Conservation (phyloP, 768 basidiomycete species). For the Tulasnella sp. region DNA sequence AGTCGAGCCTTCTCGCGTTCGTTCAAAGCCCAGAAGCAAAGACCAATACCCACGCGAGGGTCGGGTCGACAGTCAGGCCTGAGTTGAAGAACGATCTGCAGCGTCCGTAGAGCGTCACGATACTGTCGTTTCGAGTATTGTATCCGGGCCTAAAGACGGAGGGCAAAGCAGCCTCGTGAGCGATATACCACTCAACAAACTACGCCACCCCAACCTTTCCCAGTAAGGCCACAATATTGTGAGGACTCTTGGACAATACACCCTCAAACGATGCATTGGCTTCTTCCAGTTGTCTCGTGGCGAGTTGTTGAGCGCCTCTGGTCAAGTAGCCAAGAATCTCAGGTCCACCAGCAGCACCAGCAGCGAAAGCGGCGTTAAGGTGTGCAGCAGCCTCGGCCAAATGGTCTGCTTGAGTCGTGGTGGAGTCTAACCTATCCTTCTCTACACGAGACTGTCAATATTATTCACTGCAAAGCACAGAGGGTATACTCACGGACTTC, state of each 20-base stretch:
- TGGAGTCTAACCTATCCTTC: conserved; percentile 23
- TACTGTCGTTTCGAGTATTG: conserved; percentile 68
- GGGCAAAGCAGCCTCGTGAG: neutral
- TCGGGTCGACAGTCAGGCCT: conserved; percentile 77
- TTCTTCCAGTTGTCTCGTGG: conserved; percentile 67
- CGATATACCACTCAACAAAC: neutral
- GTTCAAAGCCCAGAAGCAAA: conserved; percentile 86
- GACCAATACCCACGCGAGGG: conserved; percentile 88
- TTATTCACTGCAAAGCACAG: neutral
- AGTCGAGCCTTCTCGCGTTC: conserved; percentile 68
- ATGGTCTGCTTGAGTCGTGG: conserved; percentile 48
- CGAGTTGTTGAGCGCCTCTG: conserved; percentile 67
- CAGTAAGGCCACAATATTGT: conserved; percentile 74
- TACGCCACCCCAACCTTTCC: conserved; percentile 51
- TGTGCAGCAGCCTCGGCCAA: conserved; percentile 55
- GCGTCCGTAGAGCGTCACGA: conserved; percentile 65
- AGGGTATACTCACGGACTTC: neutral
- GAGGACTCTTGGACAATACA: conserved; percentile 64
- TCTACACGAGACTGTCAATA: conserved; percentile 18
- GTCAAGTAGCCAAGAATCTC: conserved; percentile 45
- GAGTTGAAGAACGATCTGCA: conserved; percentile 71
- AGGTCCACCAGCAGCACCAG: conserved; percentile 42
- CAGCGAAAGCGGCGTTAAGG: conserved; percentile 49
- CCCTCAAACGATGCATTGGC: conserved; percentile 72
- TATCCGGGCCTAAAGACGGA: conserved; percentile 67